Conservation (phyloP, 148 eudicot species). For the Cornus controversa region DNA sequence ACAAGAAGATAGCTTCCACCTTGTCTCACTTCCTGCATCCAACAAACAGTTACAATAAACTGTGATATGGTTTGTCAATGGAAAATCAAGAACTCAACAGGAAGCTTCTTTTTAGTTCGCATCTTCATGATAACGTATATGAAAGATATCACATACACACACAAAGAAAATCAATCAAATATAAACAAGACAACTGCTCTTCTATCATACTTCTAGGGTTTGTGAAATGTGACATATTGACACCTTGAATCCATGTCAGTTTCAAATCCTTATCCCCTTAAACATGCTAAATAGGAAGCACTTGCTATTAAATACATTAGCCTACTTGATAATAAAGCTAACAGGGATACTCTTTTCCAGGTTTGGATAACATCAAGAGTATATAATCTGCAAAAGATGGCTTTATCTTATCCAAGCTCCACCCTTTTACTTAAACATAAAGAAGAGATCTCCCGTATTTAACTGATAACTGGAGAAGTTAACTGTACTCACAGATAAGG, state of each 20-base stretch:
- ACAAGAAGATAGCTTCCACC: constrained; percentile 68
- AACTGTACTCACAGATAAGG: constrained; percentile 48
- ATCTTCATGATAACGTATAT: too few relatives aligned
- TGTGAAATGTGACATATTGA: neutral
- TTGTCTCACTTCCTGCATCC: constrained; percentile 63
- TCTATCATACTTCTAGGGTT: neutral
- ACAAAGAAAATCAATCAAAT: too few relatives aligned
- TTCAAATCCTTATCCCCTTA: neutral
- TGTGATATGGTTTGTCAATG: too few relatives aligned
- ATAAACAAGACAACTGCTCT: too few relatives aligned
- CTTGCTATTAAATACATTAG: neutral
- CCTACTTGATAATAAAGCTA: neutral
- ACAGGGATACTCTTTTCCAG: neutral
- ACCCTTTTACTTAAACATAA: too few relatives aligned
- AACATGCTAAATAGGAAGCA: neutral
- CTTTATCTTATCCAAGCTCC: neutral
- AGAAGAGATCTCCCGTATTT: neutral
- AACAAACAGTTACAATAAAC: constrained; percentile 5
- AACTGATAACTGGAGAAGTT: neutral
- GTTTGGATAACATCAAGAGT: neutral
- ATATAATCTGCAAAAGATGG: neutral
- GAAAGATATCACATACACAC: neutral
- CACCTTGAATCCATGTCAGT: neutral
- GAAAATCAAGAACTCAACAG: neutral
- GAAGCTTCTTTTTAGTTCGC: neutral